Evolutionary conservation across 192 early-diverging fungal species (phyloP).

Genomic region (Lobosporangium transversale): DNA sequence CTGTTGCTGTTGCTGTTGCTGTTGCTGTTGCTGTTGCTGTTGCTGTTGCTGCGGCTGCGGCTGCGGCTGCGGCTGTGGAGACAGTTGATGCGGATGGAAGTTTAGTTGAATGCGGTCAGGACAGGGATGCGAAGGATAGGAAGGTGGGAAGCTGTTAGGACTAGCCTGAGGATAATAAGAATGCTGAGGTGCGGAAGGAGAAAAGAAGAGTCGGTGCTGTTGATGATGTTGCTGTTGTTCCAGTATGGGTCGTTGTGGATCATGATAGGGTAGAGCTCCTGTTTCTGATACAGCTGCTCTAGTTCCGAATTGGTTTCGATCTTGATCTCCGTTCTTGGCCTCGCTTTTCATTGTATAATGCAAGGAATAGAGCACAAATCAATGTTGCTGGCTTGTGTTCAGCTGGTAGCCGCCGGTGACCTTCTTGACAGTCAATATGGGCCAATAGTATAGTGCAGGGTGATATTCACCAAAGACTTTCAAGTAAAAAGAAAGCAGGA

Average conservation of each 20-base stretch:
- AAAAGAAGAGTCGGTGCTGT: neutral
- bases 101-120: neutral
- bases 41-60: conserved; percentile 8
- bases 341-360: neutral
- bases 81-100: neutral
- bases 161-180: neutral
- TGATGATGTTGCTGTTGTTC: neutral
- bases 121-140: neutral
- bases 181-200: conserved; percentile 6
- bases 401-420: no score
- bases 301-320: neutral
- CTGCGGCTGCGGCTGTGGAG: neutral
- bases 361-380: no score
- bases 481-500: neutral
- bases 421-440: neutral
- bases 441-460: neutral
- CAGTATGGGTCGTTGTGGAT: neutral
- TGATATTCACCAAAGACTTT: neutral
- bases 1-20: neutral
- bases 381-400: no score
- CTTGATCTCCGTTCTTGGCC: neutral
- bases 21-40: conserved; percentile 1
- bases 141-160: neutral
- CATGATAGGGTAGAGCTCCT: neutral
- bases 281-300: neutral